These are phyloP conservation scores for Halophytophthora polymorphica DNA, from an alignment of 352 stramenopile species.

Conservation along the genomic window DNA sequence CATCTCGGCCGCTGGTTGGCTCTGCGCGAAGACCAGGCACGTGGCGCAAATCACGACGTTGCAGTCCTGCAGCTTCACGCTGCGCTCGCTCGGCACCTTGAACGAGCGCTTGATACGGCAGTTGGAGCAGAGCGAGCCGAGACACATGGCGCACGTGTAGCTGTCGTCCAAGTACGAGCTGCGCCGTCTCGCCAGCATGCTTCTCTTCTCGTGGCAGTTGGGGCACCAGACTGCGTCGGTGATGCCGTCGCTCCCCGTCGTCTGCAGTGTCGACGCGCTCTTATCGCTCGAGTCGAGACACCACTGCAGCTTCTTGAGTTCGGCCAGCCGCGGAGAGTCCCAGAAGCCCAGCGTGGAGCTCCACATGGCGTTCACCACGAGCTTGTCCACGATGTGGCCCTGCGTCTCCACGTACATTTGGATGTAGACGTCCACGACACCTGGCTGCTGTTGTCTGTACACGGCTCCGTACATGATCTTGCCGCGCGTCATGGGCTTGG, in stretches of 20 bases:
- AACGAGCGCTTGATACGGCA: conserved; percentile 10
- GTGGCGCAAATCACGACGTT: conserved; percentile 12
- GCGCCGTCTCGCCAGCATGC: too few relatives aligned
- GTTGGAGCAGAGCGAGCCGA: conserved; percentile 3
- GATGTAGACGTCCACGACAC: conserved; percentile 11
- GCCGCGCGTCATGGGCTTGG: conserved; percentile 7
- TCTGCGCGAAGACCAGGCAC: conserved; percentile 15
- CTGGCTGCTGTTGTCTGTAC: conserved; percentile 5
- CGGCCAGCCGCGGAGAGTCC: conserved; percentile 1
- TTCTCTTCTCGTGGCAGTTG: too few relatives aligned
- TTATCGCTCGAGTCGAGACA: not conserved
- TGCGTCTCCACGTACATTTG: conserved; percentile 7
- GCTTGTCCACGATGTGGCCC: not conserved
- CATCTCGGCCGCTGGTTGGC: conserved; percentile 25
- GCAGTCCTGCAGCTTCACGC: conserved; percentile 6
- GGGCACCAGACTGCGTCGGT: too few relatives aligned
- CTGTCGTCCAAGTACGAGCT: too few relatives aligned
- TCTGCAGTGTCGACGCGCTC: too few relatives aligned
- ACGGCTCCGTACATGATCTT: conserved; percentile 8
- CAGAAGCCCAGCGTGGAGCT: not conserved
- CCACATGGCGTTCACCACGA: conserved; percentile 5
- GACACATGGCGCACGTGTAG: too few relatives aligned
- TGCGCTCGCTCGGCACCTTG: conserved; percentile 11
- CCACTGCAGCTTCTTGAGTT: conserved; percentile 14
- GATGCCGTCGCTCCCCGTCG: too few relatives aligned